Conservation (phyloP, 1,139 yeast species). For the Blastobotrys arbuscula region DNA sequence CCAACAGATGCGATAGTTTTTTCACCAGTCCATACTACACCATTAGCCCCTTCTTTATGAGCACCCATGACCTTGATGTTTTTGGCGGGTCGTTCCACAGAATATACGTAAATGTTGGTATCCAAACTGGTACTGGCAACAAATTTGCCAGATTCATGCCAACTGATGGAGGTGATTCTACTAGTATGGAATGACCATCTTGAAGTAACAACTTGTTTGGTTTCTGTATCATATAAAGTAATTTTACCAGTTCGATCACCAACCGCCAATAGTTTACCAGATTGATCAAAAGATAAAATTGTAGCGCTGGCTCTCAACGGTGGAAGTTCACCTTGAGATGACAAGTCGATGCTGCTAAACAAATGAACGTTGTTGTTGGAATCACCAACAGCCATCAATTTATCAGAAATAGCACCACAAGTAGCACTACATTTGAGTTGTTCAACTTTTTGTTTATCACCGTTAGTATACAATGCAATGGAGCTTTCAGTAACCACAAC, state of each 20-base stretch:
- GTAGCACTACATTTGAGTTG: conserved; percentile 19
- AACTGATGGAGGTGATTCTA: conserved; percentile 65
- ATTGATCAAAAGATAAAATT: conserved; percentile 62
- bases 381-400: conserved; percentile 30
- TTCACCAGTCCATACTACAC: conserved; percentile 59
- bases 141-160: conserved; percentile 71
- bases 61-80: conserved; percentile 71
- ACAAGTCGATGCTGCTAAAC: conserved; percentile 16
- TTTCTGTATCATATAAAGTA: conserved; percentile 53
- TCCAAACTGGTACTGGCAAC: conserved; percentile 80
- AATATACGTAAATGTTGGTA: conserved; percentile 71
- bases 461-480: conserved; percentile 36
- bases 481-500: conserved; percentile 48
- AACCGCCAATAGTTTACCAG: conserved; percentile 64
- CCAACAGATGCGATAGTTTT: conserved; percentile 62
- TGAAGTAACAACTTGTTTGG: conserved; percentile 61
- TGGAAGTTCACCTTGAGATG: conserved; percentile 34
- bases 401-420: conserved; percentile 34
- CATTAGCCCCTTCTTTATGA: conserved; percentile 81
- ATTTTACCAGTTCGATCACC: conserved; percentile 89
- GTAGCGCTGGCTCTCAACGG: conserved; percentile 60
- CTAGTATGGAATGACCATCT: conserved; percentile 97
- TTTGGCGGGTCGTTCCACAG: conserved; percentile 71
- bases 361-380: conserved; percentile 20
- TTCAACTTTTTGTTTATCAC: conserved; percentile 10